Evolutionary conservation across 495 filamentous ascomycete species (phyloP), one percentile per base, ranked within the genome.

Genomic region (Penicillium riverlandense): DNA sequence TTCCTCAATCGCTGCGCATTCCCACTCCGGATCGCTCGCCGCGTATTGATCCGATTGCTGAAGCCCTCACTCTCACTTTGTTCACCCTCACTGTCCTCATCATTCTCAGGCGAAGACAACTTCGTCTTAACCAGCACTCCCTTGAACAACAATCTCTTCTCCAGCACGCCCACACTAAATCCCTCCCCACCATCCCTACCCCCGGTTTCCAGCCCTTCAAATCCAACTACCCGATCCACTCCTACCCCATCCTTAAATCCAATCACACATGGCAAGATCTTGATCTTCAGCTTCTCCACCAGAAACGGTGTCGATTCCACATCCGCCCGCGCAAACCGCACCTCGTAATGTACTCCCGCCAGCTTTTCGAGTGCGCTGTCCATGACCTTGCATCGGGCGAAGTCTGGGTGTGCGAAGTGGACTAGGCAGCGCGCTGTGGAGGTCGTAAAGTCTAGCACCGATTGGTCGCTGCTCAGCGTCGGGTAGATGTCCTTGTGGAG

Each of bases 361-460:
- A 90, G 65, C 38, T 76, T 67, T 38, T 72, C 66, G 8, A 88
- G 62, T 59, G 82, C 78, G 22, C 59, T 57, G 54, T 85, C 82
- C 83, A 88, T 86, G 38, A 85, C 76, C 10, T 69, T 57, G 58
- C 86, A 90, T 8, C 86, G 77, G 6, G 71, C 67, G 62, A 90
- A 90, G 56, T 89, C 85, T 7, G 79, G 66, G 56, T 88, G 84
- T 48, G 75, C 79, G 65, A 90, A 90, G 61, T 90, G 86, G 22
- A 89, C 78, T 0, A 89, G 72, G 48, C 78, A 81, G 30, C 75
- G 66, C 45, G 82, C 75, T 0, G 73, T 76, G 29, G 67, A 66
- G 9, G 85, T 88, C 5, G 83, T 88, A 41, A 84, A 75, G 46
- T 85, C 79, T 55, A 90, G 77, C 9, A 88, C 57, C 10, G 66